Evolutionary conservation across 345 rosid genomes (phyloP).

Genomic region (Raphanus raphanistrum): DNA sequence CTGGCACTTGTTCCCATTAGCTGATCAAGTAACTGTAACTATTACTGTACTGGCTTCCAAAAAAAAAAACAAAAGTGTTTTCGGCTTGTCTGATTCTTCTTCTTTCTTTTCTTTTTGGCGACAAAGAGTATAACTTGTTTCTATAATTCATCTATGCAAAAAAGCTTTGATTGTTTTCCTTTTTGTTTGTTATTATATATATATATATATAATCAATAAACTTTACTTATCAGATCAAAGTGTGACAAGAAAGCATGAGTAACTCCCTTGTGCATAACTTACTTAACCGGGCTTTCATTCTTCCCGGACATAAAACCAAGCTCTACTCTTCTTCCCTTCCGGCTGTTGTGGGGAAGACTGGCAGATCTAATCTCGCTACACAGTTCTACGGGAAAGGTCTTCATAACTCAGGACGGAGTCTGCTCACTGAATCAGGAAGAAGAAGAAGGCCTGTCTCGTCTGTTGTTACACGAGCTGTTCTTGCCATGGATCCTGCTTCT

Average conservation of each 20-base stretch:
- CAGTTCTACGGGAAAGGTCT: slow-evolving; percentile 52
- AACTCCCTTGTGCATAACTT: slow-evolving; percentile 32
- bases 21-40: slow-evolving; percentile 15
- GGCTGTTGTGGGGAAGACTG: slow-evolving; percentile 23
- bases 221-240: slow-evolving; percentile 32
- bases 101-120: neutral
- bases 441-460: slow-evolving; percentile 28
- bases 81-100: neutral
- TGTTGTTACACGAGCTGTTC: slow-evolving; percentile 59
- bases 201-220: slow-evolving; percentile 4
- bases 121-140: neutral
- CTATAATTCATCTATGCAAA: slow-evolving; percentile 1
- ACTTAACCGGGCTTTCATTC: slow-evolving; percentile 59
- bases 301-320: slow-evolving; percentile 65
- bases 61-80: slow-evolving; percentile 4
- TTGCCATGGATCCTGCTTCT: slow-evolving; percentile 69
- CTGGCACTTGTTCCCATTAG: slow-evolving; percentile 19
- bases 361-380: slow-evolving; percentile 45
- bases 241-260: slow-evolving; percentile 62
- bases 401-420: slow-evolving; percentile 38
- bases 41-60: neutral
- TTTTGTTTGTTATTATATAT: neutral
- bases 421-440: slow-evolving; percentile 37
- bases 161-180: slow-evolving; percentile 8
- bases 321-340: slow-evolving; percentile 52